Conservation (phyloP, 2,329 filamentous ascomycete genomes). For the Dothistroma pini region DNA sequence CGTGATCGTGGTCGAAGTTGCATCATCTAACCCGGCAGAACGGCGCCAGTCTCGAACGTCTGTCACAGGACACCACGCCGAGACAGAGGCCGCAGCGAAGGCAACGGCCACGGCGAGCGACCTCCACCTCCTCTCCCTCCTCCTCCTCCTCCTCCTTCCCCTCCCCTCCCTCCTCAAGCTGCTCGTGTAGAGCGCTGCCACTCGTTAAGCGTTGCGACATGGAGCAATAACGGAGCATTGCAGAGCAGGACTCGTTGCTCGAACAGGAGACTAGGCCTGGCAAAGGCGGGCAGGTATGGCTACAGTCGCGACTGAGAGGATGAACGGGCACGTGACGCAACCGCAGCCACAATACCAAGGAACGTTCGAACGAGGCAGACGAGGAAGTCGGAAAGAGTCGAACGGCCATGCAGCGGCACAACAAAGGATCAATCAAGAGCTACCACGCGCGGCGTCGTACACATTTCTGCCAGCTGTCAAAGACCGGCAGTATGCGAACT, state of each 20-base stretch:
- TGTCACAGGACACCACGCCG: not conserved
- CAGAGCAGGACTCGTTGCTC: constrained; percentile 4
- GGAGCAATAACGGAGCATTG: constrained; percentile 1
- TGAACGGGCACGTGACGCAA: constrained; percentile 11
- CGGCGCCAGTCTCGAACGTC: not conserved
- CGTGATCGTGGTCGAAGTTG: not conserved
- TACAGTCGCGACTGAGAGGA: constrained; percentile 21
- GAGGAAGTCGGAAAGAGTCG: constrained; percentile 12
- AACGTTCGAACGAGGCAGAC: constrained; percentile 12
- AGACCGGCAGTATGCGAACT: constrained; percentile 26
- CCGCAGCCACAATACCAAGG: constrained; percentile 2
- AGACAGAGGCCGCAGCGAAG: not conserved
- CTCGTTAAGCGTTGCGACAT: constrained; percentile 13
- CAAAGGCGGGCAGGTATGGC: constrained; percentile 15
- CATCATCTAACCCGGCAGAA: not conserved
- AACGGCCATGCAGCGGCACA: constrained; percentile 15
- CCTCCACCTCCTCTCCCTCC: not conserved
- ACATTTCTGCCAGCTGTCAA: constrained; percentile 48
- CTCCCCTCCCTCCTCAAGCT: not conserved
- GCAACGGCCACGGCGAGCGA: not conserved
- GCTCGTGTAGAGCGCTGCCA: constrained; percentile 14
- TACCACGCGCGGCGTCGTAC: constrained; percentile 58
- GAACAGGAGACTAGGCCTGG: not conserved
- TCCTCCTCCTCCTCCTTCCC: too few species aligned
- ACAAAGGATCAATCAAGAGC: constrained; percentile 17